A percentile compares a stretch with the other conserved stretches of the same genome.
Evolutionary conservation across 306 rosid species (phyloP).

Genomic region (Rubus parviflorus): DNA sequence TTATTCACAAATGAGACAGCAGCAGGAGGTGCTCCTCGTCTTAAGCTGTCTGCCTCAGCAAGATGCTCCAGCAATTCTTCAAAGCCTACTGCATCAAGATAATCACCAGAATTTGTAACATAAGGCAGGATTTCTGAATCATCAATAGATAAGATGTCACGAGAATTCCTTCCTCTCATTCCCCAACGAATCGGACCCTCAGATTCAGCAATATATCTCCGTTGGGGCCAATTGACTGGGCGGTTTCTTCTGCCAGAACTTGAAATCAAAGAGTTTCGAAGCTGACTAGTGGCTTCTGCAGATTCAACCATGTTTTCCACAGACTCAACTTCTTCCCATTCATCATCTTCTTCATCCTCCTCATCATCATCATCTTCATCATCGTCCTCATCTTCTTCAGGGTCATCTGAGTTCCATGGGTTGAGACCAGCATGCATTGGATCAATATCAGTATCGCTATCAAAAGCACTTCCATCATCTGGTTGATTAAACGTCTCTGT

Average conservation of each 20-base stretch:
- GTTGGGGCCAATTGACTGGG: slow-evolving; percentile 39
- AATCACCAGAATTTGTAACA: slow-evolving; percentile 55
- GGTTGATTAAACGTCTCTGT: slow-evolving; percentile 49
- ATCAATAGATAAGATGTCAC: slow-evolving; percentile 36
- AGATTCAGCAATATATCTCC: slow-evolving; percentile 42
- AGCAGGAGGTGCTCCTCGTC: slow-evolving; percentile 96
- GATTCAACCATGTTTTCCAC: slow-evolving; percentile 43
- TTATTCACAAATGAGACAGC: slow-evolving; percentile 52
- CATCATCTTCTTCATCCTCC: slow-evolving; percentile 49
- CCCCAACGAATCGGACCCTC: slow-evolving; percentile 42
- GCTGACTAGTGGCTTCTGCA: slow-evolving; percentile 38
- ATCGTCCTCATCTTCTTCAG: slow-evolving; percentile 46
- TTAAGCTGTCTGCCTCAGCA: slow-evolving; percentile 65
- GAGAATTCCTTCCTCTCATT: slow-evolving; percentile 40
- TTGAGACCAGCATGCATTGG: slow-evolving; percentile 85
- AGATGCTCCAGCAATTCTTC: slow-evolving; percentile 74
- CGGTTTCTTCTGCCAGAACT: slow-evolving; percentile 40
- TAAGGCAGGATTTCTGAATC: slow-evolving; percentile 44
- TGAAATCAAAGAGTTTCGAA: slow-evolving; percentile 43
- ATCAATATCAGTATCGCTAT: slow-evolving; percentile 85
- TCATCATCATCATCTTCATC: slow-evolving; percentile 22
- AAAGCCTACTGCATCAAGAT: slow-evolving; percentile 64
- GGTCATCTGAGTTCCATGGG: slow-evolving; percentile 68
- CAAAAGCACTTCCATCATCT: slow-evolving; percentile 48
- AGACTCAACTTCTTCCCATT: slow-evolving; percentile 50